Base-by-base conservation (phyloP, 768 basidiomycete genomes). In the Mrakia blollopis region DNA sequence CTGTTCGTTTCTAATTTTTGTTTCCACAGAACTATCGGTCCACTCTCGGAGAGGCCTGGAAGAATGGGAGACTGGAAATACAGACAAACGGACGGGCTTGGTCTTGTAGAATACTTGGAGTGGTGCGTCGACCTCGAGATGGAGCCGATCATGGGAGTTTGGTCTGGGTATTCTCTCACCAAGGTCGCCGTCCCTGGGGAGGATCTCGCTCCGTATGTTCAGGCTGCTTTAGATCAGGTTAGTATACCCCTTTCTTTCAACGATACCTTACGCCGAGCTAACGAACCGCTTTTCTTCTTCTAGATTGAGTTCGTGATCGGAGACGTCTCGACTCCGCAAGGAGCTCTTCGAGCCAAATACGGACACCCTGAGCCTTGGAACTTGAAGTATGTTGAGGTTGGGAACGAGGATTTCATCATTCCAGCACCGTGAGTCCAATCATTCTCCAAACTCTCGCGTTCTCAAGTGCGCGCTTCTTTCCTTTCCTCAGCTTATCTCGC, bases 221-320 rank as follows among this genome's bases (percentile, higher is more conserved):
- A 89, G 80, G 85, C 86, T 79, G 88, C 88, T 0, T 85, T 86
- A 32, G 86, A 88, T 78, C 76, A 73, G 57, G 70, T 54, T 0
- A n/a, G 47, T n/a, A 41, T 11, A 41, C 7, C 16, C 16, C 9
- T 41, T 41, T 2, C 50, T n/a, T 50, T 30, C 28, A 7, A 13
- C 18, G 2, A 21, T 14, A 7, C 47, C 18, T 4, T 1, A 54
- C 50, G 25, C 1, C 30, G 9, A n/a, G 50, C 28, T n/a, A 50
- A 50, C n/a, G 16, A 11, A 18, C 30, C 16, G 23, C 32, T 35
- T 35, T 65, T n/a, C 28, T 25, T 21, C 4, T 8, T 32, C 47
- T 88, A 89, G 84, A 87, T 86, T 79, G 88, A 89, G 80, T 90
- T 89, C 78, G 89, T 86, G 14, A 86, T 89, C n/a, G 89, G 89